phyloP scores from a whole-genome alignment of 768 basidiomycete genomes.

The Suillus fuscotomentosus region DNA sequence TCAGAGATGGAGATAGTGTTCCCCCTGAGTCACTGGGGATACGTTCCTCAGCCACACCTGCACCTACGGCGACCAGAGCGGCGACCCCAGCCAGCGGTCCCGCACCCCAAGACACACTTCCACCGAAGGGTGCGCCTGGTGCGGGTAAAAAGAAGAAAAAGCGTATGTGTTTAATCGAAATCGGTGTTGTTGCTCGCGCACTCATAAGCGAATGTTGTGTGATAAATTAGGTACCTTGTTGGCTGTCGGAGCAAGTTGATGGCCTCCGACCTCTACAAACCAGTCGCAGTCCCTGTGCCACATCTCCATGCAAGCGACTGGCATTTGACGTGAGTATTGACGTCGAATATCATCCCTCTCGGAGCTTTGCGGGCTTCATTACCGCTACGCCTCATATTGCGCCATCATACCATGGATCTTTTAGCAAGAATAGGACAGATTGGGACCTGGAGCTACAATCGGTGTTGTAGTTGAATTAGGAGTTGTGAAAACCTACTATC shows the following conservation, averaged over 20 bases:
- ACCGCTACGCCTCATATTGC: not conserved
- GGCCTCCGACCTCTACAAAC: not conserved
- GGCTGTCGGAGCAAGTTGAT: slow-evolving; percentile 15
- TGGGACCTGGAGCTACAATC: not conserved
- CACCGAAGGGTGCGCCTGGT: slow-evolving; percentile 46
- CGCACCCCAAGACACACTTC: slow-evolving; percentile 42
- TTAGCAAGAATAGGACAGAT: not conserved
- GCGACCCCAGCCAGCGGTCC: slow-evolving; percentile 35
- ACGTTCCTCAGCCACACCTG: slow-evolving; percentile 36
- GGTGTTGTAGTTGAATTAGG: not conserved
- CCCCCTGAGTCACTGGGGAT: slow-evolving; percentile 25
- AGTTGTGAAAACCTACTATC: not conserved
- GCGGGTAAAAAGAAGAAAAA: slow-evolving; percentile 76
- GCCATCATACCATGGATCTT: not conserved
- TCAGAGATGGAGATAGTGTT: slow-evolving; percentile 25
- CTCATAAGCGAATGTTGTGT: slow-evolving; percentile 5
- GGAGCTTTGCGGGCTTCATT: not conserved
- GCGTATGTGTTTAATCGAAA: slow-evolving; percentile 43
- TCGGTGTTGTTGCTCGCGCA: not conserved
- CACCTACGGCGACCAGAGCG: slow-evolving; percentile 27
- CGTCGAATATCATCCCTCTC: not conserved
- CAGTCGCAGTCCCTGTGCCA: not conserved
- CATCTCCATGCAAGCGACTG: not conserved
- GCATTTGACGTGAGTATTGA: not conserved
- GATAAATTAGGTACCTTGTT: slow-evolving; percentile 23